phyloP scores from a whole-genome alignment of 129 eudicot genomes.

The Saussurea involucrata region DNA sequence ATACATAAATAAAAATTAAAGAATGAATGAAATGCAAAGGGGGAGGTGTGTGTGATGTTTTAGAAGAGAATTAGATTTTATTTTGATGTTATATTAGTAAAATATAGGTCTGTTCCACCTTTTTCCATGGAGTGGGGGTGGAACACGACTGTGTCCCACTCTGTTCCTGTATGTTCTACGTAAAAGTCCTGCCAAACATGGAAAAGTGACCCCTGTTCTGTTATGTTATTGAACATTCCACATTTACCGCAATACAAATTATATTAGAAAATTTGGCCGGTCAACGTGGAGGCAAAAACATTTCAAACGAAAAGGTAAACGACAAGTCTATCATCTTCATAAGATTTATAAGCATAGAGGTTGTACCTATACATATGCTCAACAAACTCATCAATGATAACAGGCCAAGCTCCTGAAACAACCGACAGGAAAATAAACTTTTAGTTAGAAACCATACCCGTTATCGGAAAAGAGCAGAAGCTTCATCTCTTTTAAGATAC shows the following conservation, averaged over 20 bases:
- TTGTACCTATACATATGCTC: constrained; percentile 93
- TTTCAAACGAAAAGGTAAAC: neutral
- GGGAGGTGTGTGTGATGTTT: no score
- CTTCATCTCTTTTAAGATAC: neutral
- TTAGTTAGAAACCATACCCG: neutral
- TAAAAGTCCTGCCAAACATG: no score
- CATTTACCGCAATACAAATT: neutral
- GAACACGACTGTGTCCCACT: no score
- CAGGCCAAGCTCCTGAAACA: constrained; percentile 92
- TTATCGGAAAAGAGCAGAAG: neutral
- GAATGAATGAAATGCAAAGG: no score
- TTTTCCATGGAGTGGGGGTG: no score
- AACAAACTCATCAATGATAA: constrained; percentile 91
- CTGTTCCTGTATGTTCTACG: no score
- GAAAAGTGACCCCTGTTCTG: no score
- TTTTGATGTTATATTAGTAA: no score
- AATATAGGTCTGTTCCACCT: no score
- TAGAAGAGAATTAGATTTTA: no score
- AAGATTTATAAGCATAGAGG: neutral
- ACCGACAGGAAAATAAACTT: neutral
- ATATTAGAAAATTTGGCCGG: neutral
- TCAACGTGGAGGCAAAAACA: neutral
- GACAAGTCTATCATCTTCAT: neutral
- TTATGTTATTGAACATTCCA: neutral
- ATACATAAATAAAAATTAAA: no score